Evolutionary conservation across 2,329 filamentous ascomycete species (phyloP), one percentile per base, ranked within the genome.

Genomic region (Pseudogymnoascus sp.): DNA sequence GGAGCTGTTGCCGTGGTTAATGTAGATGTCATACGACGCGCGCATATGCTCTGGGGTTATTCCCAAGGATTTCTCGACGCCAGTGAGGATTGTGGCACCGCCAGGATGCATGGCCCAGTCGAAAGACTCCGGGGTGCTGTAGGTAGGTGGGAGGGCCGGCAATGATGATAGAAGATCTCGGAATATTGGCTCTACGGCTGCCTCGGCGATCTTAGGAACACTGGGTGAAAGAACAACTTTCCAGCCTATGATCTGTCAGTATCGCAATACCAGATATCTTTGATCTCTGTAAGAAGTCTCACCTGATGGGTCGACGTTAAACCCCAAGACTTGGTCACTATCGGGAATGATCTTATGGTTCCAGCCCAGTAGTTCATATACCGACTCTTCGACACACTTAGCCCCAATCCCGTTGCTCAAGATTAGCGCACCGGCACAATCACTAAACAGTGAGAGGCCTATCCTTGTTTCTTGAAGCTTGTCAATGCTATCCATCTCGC

Each of bases 31-130:
- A 69, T 87, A 87, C 63, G 84, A 87, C n/a, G 86, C 86, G 58
- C 85, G 79, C 76, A 89, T 84, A 66, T 88, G 86, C 67, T 87
- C 82, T 0, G 84, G 74, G 0, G 77, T 78, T 55, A 89, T 79
- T 5, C 74, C 71, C 76, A 90, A 78, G 1, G 76, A 77, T 42
- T 75, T 75, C 70, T 88, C 82, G 0, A 87, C 83, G 0, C 85
- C 85, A 0, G 83, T 79, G 1, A 90, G 75, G 42, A 90, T 87
- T 0, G 85, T 84, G 0, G 84, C 78, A 15, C 87, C 87, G 4
- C 87, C 87, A 0, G 87, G 87, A 67, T 90, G 87, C 70, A 90
- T 80, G 0, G 86, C 87, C 87, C 87, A 90, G 75, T 90, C 87
- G 66, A 88, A 88, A 63, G 87, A 82, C 0, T 77, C 71, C 0